Conservation (phyloP, 1,139 yeast genomes). For the Geotrichum cucujoidarum region DNA sequence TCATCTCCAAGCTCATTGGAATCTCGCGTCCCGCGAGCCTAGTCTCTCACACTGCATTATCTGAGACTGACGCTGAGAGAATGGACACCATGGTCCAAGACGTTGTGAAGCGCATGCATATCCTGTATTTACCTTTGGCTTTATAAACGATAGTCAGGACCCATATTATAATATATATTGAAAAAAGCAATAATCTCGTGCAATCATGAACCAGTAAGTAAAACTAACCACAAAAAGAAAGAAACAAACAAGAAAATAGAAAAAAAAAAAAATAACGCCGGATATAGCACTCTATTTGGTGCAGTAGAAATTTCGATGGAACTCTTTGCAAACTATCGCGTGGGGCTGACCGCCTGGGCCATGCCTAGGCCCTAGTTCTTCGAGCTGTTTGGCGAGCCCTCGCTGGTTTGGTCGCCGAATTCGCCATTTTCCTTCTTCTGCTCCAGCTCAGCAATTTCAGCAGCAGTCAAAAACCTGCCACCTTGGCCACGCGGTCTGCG, state of each 20-base stretch:
- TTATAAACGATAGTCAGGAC: slow-evolving; percentile 1
- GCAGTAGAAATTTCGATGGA: too few species aligned
- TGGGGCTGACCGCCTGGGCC: too few species aligned
- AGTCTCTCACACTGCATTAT: not conserved
- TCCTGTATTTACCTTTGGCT: slow-evolving; percentile 18
- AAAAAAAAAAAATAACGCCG: not conserved
- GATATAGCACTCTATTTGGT: too few species aligned
- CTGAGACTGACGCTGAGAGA: not conserved
- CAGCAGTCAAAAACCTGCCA: slow-evolving; percentile 92
- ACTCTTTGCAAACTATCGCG: too few species aligned
- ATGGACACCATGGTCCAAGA: slow-evolving; percentile 5
- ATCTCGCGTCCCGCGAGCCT: not conserved
- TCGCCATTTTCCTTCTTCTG: slow-evolving; percentile 42
- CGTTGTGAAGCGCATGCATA: slow-evolving; percentile 12
- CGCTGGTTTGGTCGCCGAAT: not conserved
- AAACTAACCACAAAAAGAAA: not conserved
- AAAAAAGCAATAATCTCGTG: not conserved
- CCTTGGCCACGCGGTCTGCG: slow-evolving; percentile 98
- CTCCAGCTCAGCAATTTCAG: slow-evolving; percentile 87
- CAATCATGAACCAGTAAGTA: not conserved
- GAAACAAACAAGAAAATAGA: not conserved
- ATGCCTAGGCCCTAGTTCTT: not conserved
- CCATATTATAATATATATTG: not conserved
- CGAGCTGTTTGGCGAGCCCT: not conserved
- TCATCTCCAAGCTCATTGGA: slow-evolving; percentile 4